Base-by-base conservation (phyloP, 805 yeast genomes). In the Lachancea kluyveri region DNA sequence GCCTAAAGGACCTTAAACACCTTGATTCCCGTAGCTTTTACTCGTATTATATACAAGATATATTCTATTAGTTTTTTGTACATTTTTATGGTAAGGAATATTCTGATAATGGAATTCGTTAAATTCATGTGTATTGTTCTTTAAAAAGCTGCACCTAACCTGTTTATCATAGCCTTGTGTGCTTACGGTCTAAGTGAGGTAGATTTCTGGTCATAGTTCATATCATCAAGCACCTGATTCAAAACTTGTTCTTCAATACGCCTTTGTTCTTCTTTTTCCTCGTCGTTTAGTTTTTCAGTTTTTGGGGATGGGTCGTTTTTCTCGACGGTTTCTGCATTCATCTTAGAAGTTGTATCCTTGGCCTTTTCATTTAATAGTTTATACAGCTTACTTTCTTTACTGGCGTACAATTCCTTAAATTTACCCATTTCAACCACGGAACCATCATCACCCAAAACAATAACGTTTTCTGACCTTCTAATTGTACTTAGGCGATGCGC, bases 401-500 rank as follows among this genome's bases (percentile, higher is more conserved):
- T 59, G 15, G 64, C 59, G 39, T 69, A 74, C 35, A 85, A 63
- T 14, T 70, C 75, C 21, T 62, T 63, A 46, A 79, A 85, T 13
- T 61, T 54, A 19, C 92, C 94, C 34, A 70, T 70, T 56, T 84
- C 95, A 5, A 78, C 86, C 27, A 86, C 92, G 30, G 72, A 72
- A 10, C 95, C 94, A 25, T 85, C 81, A 31, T 73, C 66, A 26
- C 85, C 88, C 21, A 92, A 64, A 4, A 92, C 97, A 41, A 92
- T 76, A 9, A 90, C 77, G 40, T 81, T 68, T 40, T 85, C 87
- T 35, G 95, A 82, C 59, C 88, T 76, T 44, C 79, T 74, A 36
- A 92, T 92, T 0, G 98, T 92, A 13, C 95, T 81, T 37, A 88
- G 64, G 45, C 97, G 70, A 56, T 90, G 98, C 2, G 97, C 97